Base-by-base conservation (phyloP, 352 stramenopile species). In the Globisporangium barbulae region DNA sequence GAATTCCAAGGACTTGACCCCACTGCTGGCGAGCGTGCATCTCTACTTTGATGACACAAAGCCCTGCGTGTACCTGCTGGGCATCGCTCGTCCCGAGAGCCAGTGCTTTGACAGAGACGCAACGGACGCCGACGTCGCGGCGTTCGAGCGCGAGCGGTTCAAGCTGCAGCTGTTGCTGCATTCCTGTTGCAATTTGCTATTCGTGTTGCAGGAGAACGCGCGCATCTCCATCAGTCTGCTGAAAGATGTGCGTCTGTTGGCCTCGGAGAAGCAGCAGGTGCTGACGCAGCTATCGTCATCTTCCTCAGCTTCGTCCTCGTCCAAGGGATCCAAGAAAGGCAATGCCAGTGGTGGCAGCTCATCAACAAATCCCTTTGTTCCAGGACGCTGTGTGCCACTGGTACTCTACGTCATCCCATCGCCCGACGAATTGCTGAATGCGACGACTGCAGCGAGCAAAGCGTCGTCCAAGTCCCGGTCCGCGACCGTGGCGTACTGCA, bases 91-190 rank as follows among this genome's bases (percentile, higher is more conserved):
- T 45, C 64, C 83, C 5, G 76, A 88, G 49, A 71, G n/a, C 49
- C 44, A 66, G 15, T 78, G 71, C 48, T 73, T 81, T 57, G 69
- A 71, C 8, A 57, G 68, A 17, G 58, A 59, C 13, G 17, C 42
- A 8, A 53, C 28, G 2, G 28, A 48, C 7, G 50, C 59, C 0
- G 63, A 65, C 4, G 35, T 53, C 21, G 63, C 63, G 0, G 53
- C 35, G 30, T 81, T 79, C 55, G 70, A 87, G 35, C 66, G 61
- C 30, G 78, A 90, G 65, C 78, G 71, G 39, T 71, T 83, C 53
- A 90, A 87, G 63, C 77, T 93, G 73, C 73, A 89, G 68, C 74
- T 87, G 41, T 60, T 93, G 28, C 62, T 93, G 39, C 75, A 86
- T 67, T 65, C 75, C 33, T 83, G 73, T 48, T 89, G 78, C 65